Evolutionary conservation across 163 green algal genomes (phyloP), one percentile per base, ranked within the genome.

Genomic region (Botryococcus braunii): DNA sequence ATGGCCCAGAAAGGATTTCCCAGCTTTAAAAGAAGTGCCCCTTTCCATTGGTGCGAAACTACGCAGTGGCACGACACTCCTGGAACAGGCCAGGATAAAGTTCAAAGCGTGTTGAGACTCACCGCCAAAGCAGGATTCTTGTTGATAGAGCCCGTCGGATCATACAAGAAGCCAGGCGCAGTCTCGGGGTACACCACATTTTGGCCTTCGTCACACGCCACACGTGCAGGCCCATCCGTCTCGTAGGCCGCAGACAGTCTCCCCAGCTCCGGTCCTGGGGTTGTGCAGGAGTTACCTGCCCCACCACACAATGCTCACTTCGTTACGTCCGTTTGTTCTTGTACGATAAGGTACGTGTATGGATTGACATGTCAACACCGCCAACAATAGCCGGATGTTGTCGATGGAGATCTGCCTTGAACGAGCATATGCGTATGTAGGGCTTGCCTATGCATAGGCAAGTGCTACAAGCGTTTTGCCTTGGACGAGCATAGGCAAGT

Each of bases 141-240:
- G 9, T 63, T 34, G 1, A 63, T 5, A 46, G 56, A 63, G 41
- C 74, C 79, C 11, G 69, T 79, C 25, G 81, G 81, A 61, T 88
- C 81, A 27, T 78, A 72, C 0, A 65, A 66, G 49, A 74, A 86
- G 23, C 81, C 81, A 31, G 81, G 81, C 1, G 72, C 74, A 3
- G 43, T 71, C 1, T 57, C 6, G 0, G 77, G 79, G 66, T 83
- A 84, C 1, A 39, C 13, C 4, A 88, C 62, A 9, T 85, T 65
- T 3, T 48, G 34, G 3, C 82, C 80, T 72, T 85, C 63, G 0
- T 72, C 31, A 68, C 81, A 87, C 25, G 74, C 71, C 31, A 85
- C 27, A 1, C 23, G 41, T 3, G 38, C 66, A 21, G 48, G 31
- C 0, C 74, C 73, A 21, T 71, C 41, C 31, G 70, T 78, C n/a